Evolutionary conservation across 1,284 basidiomycete species (phyloP), one percentile per base, ranked within the genome.

Genomic region (Fomitiporia mediterranea): DNA sequence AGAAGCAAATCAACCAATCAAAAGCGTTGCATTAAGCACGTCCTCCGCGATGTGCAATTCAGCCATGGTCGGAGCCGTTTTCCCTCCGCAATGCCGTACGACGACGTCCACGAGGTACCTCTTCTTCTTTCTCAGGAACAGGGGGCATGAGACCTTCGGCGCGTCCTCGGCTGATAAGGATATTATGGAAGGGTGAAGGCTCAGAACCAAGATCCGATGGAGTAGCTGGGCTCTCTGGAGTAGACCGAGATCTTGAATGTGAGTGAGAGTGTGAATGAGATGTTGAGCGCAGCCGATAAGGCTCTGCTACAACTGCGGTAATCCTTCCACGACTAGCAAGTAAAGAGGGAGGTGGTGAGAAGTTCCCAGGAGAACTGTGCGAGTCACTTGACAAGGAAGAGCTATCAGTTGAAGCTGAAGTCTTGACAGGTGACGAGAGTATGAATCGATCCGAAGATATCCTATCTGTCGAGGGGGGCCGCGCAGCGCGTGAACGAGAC

Each of bases 201-300:
- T 13, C 7, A 25, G 28, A 1, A 7, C 42, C 55, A 13, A 39
- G 7, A 27, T 56, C 55, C 9, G 55, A 17, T 27, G 55, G 55
- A 15, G 55, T 56, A 25, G 44, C 42, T 4, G 56, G 56, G 21
- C 56, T 53, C 27, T 15, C 37, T 11, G 56, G 37, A 15, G 27
- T 40, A 13, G 55, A 57, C 2, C 40, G 28, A n/a, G 56, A 57
- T 55, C 51, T 28, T 2, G 56, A 57, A 23, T 39, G 42, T 17
- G 42, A 57, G 11, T 19, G 9, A 9, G 46, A 47, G 21, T 4
- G 49, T 9, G 50, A 53, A 21, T 48, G 42, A 9, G 50, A 37
- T 38, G 4, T 25, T 9, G 39, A 42, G 8, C 35, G 28, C 21
- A 21, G 28, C 4, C 28, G 51, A n/a, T 21, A 42, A 6, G 32